Conservation (phyloP, 1,284 basidiomycete genomes). For the Irpex sp. region DNA sequence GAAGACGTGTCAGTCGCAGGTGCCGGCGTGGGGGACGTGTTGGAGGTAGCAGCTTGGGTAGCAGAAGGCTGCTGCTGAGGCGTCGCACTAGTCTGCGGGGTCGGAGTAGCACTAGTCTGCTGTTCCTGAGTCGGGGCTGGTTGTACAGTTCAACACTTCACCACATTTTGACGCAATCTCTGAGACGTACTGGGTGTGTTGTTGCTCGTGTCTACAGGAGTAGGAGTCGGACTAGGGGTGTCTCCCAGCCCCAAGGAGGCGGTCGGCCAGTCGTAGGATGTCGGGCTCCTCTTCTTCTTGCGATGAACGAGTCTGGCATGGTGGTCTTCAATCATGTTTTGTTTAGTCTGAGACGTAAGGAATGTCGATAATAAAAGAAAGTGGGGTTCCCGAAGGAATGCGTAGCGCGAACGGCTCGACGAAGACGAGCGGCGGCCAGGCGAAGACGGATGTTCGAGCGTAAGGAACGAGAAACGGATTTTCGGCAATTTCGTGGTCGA, state of each 20-base stretch:
- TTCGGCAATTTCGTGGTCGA: background rate
- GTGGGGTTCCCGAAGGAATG: constrained; percentile 24
- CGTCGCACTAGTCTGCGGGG: constrained; percentile 1
- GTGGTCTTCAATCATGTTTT: constrained; percentile 19
- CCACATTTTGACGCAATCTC: background rate
- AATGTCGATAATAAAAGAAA: constrained; percentile 24
- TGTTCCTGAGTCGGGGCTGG: background rate
- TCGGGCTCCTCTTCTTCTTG: constrained; percentile 16
- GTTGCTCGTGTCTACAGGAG: background rate
- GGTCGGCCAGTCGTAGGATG: constrained; percentile 5
- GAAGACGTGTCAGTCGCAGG: constrained; percentile 2
- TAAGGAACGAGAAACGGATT: background rate
- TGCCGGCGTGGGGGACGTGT: constrained; percentile 8
- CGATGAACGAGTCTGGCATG: constrained; percentile 9
- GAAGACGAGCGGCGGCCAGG: constrained; percentile 9
- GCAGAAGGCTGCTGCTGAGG: constrained; percentile 1
- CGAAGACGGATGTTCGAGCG: constrained; percentile 1
- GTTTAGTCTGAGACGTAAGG: constrained; percentile 18
- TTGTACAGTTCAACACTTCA: background rate
- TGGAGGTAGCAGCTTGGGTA: background rate
- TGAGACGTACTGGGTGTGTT: background rate
- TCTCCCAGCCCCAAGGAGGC: background rate
- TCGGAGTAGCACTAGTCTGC: background rate
- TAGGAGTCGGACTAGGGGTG: background rate
- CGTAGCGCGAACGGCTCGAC: constrained; percentile 14